Base-by-base conservation (phyloP, 805 yeast genomes). In the Pichia occidentalis region DNA sequence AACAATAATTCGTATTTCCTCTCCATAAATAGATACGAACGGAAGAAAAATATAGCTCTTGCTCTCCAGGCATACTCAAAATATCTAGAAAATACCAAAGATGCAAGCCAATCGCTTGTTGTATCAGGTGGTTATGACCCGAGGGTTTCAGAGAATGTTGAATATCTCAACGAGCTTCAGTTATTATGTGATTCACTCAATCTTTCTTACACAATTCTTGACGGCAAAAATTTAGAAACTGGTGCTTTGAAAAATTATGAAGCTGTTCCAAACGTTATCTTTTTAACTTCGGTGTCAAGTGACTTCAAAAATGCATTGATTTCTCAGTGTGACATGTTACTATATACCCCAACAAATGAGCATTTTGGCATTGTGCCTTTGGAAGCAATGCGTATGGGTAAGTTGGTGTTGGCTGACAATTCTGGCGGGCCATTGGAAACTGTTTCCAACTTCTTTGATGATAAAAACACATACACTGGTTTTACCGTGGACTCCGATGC, bases 281-380 rank as follows among this genome's bases (percentile, higher is more conserved):
- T 92, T 57, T 56, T 88, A 41, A 95, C 96, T 0, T 85, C 95
- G 0, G 74, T 90, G 7, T 70, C 83, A 28, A 68, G 86, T 1
- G 55, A 69, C 2, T 56, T 83, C 42, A 85, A 86, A 59, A 77
- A 68, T 54, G 63, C 70, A 2, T 67, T 92, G 20, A 62, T 92
- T 24, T 56, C 69, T 26, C 59, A 65, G 8, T 68, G 88, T 2
- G 69, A 71, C 32, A 49, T 83, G 39, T 66, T 92, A 17, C 61
- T 88, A 31, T 92, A 92, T 55, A 92, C 99, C 0, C 98, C 99
- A 3, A 69, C 83, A 0, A 73, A 72, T 50, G 98, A 92, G 59
- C 99, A 92, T 62, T 92, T 92, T 56, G 99, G 99, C 11, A 92
- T 92, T 46, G 99, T 92, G 8, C 99, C 99, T 1, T 68, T 92